These are phyloP conservation scores for Myriosclerotinia curreyana DNA, from an alignment of 2,329 filamentous ascomycete genomes.

Conservation along the genomic window DNA sequence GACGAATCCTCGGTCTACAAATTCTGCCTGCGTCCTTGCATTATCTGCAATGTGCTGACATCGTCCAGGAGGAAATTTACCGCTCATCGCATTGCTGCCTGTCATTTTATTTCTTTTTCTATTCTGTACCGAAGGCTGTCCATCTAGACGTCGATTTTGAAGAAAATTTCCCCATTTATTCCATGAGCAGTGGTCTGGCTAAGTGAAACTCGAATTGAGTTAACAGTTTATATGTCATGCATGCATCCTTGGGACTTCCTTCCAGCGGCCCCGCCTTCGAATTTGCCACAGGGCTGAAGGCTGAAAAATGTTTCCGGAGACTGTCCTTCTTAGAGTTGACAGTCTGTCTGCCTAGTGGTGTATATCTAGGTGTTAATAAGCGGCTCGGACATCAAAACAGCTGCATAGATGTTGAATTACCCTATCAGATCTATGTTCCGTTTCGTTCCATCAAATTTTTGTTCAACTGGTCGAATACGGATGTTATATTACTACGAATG, in stretches of 20 bases:
- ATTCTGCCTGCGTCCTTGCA: background rate
- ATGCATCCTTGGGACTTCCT: background rate
- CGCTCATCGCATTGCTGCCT: background rate
- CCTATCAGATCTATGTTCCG: background rate
- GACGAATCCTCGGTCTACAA: slow-evolving; percentile 6
- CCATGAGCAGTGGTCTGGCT: background rate
- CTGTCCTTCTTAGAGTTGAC: background rate
- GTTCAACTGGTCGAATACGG: background rate
- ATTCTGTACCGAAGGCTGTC: background rate
- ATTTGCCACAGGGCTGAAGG: slow-evolving; percentile 5
- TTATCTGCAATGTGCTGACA: slow-evolving; percentile 19
- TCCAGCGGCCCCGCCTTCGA: background rate
- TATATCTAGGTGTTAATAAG: background rate
- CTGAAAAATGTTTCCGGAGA: background rate
- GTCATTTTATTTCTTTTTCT: background rate
- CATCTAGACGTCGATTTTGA: background rate
- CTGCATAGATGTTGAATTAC: background rate
- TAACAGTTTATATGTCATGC: slow-evolving; percentile 9
- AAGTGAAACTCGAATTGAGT: background rate
- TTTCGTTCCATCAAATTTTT: background rate
- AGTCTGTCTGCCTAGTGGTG: background rate
- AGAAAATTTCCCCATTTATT: background rate
- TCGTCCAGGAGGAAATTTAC: background rate
- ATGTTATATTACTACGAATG: background rate
- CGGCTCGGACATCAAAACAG: background rate